Evolutionary conservation across 129 eudicot species (phyloP), one percentile per base, ranked within the genome.

Genomic region (Glebionis coronaria): DNA sequence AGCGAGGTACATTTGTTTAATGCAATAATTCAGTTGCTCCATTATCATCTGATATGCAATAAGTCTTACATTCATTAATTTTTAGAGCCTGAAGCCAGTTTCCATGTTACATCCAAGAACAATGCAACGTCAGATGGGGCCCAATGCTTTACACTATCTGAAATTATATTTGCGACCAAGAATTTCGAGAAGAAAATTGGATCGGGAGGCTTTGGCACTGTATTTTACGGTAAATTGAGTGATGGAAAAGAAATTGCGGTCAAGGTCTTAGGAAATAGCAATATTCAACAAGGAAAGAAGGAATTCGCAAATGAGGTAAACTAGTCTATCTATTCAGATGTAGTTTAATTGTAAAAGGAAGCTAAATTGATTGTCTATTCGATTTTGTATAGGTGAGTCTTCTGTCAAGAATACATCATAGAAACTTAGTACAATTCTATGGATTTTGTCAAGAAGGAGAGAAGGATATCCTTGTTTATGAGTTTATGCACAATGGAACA

Each of bases 361-460:
- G 21, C 15, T 35, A 6, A 58, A 5, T 6, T 58, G 19, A 29
- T 5, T 14, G 5, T 28, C 14, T 59, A 13, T 59, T 60, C 4
- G 65, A 15, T 31, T 60, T 60, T 14, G 50, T 56, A 16, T 56
- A 93, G 99, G 99, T 93, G 69, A 83, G 92, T 63, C 97, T 93
- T 73, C 97, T 93, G 47, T 93, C 99, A 45, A 85, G 99, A 71
- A 93, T 93, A 76, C 99, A 93, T 83, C 99, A 93, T 81, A 82
- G 97, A 67, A 93, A 93, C 65, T 80, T 93, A 66, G 95, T 93
- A 80, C 95, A 88, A 66, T 93, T 93, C 73, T 87, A 88, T 40
- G 99, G 99, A 23, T 93, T 76, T 79, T 93, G 99, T 78, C 99
- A 93, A 82, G 98, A 86, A 84, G 98, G 89, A 40, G 95, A 85